Conservation (phyloP, 257 asterid genomes). For the Thymus mandschuricus region DNA sequence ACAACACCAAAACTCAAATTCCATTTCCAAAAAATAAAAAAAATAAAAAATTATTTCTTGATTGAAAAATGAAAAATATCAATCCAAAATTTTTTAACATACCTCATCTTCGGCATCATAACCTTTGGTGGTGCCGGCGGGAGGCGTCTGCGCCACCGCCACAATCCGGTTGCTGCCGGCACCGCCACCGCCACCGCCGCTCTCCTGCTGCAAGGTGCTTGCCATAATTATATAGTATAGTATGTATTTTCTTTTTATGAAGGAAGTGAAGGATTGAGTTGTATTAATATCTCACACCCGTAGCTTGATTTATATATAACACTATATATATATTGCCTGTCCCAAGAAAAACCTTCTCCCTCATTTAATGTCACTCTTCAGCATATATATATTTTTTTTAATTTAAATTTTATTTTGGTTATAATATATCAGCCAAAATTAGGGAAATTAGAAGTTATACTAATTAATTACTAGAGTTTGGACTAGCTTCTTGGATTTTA, state of each 20-base stretch:
- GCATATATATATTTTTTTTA: not conserved
- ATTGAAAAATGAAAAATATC: no score
- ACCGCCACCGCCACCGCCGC: slow-evolving; percentile 28
- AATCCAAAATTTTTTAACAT: not conserved
- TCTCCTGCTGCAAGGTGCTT: slow-evolving; percentile 41
- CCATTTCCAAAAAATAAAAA: not conserved
- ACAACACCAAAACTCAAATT: not conserved
- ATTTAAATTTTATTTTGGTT: not conserved
- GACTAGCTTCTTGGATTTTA: slow-evolving; percentile 24
- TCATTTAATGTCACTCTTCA: not conserved
- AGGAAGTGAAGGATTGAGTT: not conserved
- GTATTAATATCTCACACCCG: not conserved
- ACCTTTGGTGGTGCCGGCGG: slow-evolving; percentile 24
- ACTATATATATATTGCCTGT: slow-evolving; percentile 17
- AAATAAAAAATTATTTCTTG: not conserved
- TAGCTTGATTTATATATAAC: slow-evolving; percentile 34
- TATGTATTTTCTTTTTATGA: not conserved
- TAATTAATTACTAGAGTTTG: not conserved
- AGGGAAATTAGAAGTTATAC: not conserved
- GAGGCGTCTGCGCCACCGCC: slow-evolving; percentile 46
- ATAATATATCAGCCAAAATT: not conserved
- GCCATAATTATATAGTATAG: slow-evolving; percentile 38
- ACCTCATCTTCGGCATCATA: slow-evolving; percentile 37
- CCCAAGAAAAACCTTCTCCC: slow-evolving; percentile 3
- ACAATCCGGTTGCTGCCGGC: slow-evolving; percentile 48